A percentile compares a stretch with the other conserved stretches of the same genome.
Conservation (phyloP, 2,329 filamentous ascomycete species). For the Daldinia sp. region DNA sequence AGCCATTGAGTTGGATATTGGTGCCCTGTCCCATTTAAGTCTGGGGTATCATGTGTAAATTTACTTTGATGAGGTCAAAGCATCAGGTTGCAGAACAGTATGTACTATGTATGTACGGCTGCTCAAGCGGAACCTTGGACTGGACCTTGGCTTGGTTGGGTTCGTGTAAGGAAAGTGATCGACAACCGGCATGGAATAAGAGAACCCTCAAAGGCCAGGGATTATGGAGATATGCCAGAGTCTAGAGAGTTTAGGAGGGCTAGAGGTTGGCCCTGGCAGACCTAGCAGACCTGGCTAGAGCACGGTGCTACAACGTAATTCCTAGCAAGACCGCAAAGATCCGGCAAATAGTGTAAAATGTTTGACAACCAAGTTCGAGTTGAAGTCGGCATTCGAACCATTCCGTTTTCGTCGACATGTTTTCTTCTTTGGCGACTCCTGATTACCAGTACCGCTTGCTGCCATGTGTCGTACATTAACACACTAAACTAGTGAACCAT, state of each 20-base stretch:
- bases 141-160: constrained; percentile 22
- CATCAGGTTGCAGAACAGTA: constrained; percentile 27
- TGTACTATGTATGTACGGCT: neutral
- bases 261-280: neutral
- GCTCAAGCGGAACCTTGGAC: constrained; percentile 16
- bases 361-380: constrained; percentile 17
- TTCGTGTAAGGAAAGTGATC: constrained; percentile 33
- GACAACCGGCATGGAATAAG: constrained; percentile 33
- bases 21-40: constrained; percentile 22
- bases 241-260: neutral
- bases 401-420: constrained; percentile 20
- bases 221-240: constrained; percentile 8
- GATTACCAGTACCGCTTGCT: neutral
- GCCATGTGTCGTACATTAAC: constrained; percentile 19
- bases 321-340: no score
- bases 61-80: constrained; percentile 38
- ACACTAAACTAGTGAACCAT: constrained; percentile 8
- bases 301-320: no score
- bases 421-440: constrained; percentile 6
- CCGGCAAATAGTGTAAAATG: neutral
- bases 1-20: constrained; percentile 23
- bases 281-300: no score
- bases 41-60: constrained; percentile 34
- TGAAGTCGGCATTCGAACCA: constrained; percentile 7
- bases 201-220: constrained; percentile 22